These are phyloP conservation scores for Blastocystis sp. DNA, from an alignment of 352 stramenopile genomes.

Conservation along the genomic window DNA sequence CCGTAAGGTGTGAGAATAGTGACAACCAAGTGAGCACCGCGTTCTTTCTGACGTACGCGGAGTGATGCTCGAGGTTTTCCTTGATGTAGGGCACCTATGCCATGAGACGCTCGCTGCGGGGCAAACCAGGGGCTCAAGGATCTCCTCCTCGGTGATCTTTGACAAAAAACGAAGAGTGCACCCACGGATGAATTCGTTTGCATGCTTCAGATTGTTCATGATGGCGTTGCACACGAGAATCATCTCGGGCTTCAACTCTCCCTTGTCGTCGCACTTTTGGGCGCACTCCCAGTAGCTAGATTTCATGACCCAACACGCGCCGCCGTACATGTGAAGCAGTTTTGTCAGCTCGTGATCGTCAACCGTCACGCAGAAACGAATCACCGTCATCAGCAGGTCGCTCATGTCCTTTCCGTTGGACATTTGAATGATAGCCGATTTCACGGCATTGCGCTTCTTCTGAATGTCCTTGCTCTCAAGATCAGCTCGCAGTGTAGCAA, in stretches of 20 bases:
- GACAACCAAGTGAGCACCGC: slow-evolving; percentile 76
- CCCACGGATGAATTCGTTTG: slow-evolving; percentile 98
- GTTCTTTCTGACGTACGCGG: slow-evolving; percentile 98
- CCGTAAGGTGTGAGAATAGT: slow-evolving; percentile 75
- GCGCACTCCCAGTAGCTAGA: slow-evolving; percentile 72
- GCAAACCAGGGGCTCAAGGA: slow-evolving; percentile 80
- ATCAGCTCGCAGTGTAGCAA: slow-evolving; percentile 62
- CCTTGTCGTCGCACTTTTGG: slow-evolving; percentile 73
- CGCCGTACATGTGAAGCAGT: slow-evolving; percentile 95
- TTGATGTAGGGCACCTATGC: slow-evolving; percentile 79
- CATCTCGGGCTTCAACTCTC: slow-evolving; percentile 97
- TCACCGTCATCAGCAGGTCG: slow-evolving; percentile 98
- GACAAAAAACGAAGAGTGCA: slow-evolving; percentile 98
- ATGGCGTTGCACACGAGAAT: slow-evolving; percentile 98
- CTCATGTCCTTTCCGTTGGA: slow-evolving; percentile 95
- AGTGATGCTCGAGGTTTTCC: slow-evolving; percentile 92
- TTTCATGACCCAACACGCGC: neutral
- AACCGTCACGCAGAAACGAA: slow-evolving; percentile 97
- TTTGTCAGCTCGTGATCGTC: slow-evolving; percentile 99
- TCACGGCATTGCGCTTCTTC: slow-evolving; percentile 91
- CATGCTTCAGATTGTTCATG: slow-evolving; percentile 98
- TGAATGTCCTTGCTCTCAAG: slow-evolving; percentile 71
- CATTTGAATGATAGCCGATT: slow-evolving; percentile 93
- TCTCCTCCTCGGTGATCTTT: slow-evolving; percentile 97
- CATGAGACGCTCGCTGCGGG: slow-evolving; percentile 67